Base-by-base conservation (phyloP, 805 yeast genomes). In the Peterozyma xylosa region DNA sequence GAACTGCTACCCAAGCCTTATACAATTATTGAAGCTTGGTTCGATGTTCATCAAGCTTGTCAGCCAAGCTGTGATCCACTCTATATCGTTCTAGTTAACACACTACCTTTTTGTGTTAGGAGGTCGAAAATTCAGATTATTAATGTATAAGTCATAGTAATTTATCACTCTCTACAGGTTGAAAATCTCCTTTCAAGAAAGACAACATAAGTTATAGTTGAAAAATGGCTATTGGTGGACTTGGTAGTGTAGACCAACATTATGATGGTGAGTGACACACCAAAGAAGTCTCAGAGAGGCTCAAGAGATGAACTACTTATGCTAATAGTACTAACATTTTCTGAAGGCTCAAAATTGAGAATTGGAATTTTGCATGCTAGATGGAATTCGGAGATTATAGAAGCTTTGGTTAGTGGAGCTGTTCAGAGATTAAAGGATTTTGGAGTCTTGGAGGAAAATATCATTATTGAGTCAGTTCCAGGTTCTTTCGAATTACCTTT, bases 401-500 rank as follows among this genome's bases (percentile, higher is more conserved):
- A 79, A 38, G 82, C 87, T 11, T 70, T 93, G 38, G 90, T 90
- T 6, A 66, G 74, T 30, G 98, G 98, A 43, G 89, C 93, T 18
- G 62, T 79, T 33, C 61, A 67, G 30, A 76, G 76, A 59, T 66
- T 90, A 58, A 51, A 55, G 38, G 74, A 73, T 37, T 64, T 84
- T 44, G 89, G 89, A 27, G 98, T 93, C 29, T 63, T 69, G 53
- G 80, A 80, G 52, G 82, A 78, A 50, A 86, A 89, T 64, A 89
- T 93, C 50, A 60, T 78, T 45, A 67, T 90, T 43, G 93, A 88
- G 63, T 70, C 90, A 9, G 96, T 93, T 16, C 99, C 99, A 9
- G 99, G 99, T 30, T 82, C 96, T 10, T 93, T 81, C 59, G 99
- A 93, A 68, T 73, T 93, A 50, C 99, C 99, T 13, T 86, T 70